Percentiles rank a stretch among this genome's conserved stretches.
Conservation (phyloP, 2,329 filamentous ascomycete genomes). For the Botrytis pseudocinerea region DNA sequence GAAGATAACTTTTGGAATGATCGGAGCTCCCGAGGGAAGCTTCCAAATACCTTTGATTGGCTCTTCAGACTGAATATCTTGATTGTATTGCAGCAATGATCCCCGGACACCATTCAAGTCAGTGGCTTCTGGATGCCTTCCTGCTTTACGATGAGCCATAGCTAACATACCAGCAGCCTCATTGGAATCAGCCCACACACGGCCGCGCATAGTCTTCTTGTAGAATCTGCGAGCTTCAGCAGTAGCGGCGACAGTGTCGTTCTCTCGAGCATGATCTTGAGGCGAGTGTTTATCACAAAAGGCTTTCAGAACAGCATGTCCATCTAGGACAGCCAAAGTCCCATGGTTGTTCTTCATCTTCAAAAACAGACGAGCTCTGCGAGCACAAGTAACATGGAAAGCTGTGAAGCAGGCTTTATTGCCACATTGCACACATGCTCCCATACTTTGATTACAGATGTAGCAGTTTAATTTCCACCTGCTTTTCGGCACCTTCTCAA, state of each 20-base stretch:
- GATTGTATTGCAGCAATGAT: constrained; percentile 64
- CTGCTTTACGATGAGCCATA: constrained; percentile 64
- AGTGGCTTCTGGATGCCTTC: constrained; percentile 71
- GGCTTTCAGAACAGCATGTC: constrained; percentile 82
- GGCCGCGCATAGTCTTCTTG: constrained; percentile 81
- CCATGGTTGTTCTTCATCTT: constrained; percentile 96
- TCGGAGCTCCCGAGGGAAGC: constrained; percentile 88
- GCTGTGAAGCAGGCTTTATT: constrained; percentile 97
- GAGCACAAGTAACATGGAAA: constrained; percentile 95
- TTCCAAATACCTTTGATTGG: constrained; percentile 79
- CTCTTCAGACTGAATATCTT: constrained; percentile 41
- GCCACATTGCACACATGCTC: constrained; percentile 95
- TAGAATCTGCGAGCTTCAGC: constrained; percentile 86
- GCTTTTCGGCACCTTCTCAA: constrained; percentile 94
- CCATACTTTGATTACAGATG: constrained; percentile 96
- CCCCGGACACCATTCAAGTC: constrained; percentile 80
- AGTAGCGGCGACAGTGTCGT: constrained; percentile 78
- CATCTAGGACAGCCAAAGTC: constrained; percentile 72
- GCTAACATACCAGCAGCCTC: constrained; percentile 78
- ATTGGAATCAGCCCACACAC: constrained; percentile 90
- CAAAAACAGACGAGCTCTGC: constrained; percentile 81
- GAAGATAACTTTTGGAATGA: constrained; percentile 86
- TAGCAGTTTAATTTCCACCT: constrained; percentile 95
- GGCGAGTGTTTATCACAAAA: constrained; percentile 97
- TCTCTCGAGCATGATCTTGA: constrained; percentile 81